These are phyloP conservation scores for Prunus yedoensis DNA, from an alignment of 331 rosid species.

Conservation along the genomic window DNA sequence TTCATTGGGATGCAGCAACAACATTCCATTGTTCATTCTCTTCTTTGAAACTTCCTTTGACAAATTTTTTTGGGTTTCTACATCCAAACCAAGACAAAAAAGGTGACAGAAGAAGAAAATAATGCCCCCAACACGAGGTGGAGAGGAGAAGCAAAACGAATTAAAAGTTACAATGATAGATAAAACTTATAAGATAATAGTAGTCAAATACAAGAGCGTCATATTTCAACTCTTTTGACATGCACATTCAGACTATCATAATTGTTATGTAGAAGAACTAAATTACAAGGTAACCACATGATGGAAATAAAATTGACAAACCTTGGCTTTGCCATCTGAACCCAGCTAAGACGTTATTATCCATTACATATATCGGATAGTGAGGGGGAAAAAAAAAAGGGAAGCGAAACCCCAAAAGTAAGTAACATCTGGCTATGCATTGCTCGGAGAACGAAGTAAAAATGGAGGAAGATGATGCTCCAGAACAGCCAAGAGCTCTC, in stretches of 20 bases:
- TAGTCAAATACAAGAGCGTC: conserved; percentile 21
- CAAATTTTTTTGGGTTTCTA: background rate
- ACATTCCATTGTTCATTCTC: background rate
- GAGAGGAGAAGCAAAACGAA: too few relatives aligned
- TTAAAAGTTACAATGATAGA: background rate
- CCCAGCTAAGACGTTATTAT: conserved; percentile 13
- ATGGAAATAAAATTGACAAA: conserved; percentile 26
- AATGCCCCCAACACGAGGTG: background rate
- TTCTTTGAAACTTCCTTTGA: background rate
- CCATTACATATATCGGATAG: conserved; percentile 18
- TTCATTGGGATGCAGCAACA: background rate
- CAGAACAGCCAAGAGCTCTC: conserved; percentile 66
- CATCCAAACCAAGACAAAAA: background rate
- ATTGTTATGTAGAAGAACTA: background rate
- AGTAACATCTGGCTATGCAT: conserved; percentile 27
- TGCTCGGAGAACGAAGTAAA: conserved; percentile 37
- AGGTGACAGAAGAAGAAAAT: background rate
- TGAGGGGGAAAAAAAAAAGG: background rate
- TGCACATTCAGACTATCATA: background rate
- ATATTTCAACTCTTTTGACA: conserved; percentile 12
- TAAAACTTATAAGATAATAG: too few relatives aligned
- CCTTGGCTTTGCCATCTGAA: conserved; percentile 21
- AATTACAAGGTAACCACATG: conserved; percentile 7
- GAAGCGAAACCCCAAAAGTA: conserved; percentile 7
- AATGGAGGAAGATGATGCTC: conserved; percentile 83